These are phyloP conservation scores for Nakazawaea siamensis DNA, from an alignment of 805 yeast species.

Conservation along the genomic window DNA sequence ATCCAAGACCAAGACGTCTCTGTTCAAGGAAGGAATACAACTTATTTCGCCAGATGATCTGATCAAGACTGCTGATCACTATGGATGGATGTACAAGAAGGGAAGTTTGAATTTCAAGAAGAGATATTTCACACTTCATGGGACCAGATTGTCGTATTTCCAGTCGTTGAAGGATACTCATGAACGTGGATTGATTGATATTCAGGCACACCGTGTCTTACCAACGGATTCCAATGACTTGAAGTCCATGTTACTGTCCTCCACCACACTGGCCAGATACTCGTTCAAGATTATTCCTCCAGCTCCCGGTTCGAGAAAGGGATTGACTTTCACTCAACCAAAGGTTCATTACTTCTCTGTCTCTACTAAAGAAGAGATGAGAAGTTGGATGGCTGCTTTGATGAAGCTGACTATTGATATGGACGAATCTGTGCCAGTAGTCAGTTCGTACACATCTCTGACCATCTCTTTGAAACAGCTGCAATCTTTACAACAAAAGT, in stretches of 20 bases:
- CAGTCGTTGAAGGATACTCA: constrained; percentile 66
- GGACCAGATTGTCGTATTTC: constrained; percentile 87
- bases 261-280: constrained; percentile 88
- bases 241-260: constrained; percentile 84
- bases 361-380: constrained; percentile 84
- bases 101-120: constrained; percentile 88
- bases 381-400: constrained; percentile 90
- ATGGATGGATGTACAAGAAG: constrained; percentile 96
- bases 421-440: constrained; percentile 87
- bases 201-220: constrained; percentile 86
- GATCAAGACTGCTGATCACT: constrained; percentile 60
- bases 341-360: constrained; percentile 95
- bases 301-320: constrained; percentile 93
- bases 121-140: constrained; percentile 80
- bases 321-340: constrained; percentile 93
- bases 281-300: constrained; percentile 95
- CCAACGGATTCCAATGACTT: constrained; percentile 77
- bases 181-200: constrained; percentile 91
- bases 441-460: constrained; percentile 92
- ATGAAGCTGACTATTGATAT: constrained; percentile 95
- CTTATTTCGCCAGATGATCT: constrained; percentile 70
- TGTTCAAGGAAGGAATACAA: constrained; percentile 84
- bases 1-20: constrained; percentile 62
- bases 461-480: constrained; percentile 85
- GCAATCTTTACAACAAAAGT: constrained; percentile 69